These are phyloP conservation scores for Trichoderma brevicompactum DNA, from an alignment of 2,329 filamentous ascomycete genomes.

Conservation along the genomic window DNA sequence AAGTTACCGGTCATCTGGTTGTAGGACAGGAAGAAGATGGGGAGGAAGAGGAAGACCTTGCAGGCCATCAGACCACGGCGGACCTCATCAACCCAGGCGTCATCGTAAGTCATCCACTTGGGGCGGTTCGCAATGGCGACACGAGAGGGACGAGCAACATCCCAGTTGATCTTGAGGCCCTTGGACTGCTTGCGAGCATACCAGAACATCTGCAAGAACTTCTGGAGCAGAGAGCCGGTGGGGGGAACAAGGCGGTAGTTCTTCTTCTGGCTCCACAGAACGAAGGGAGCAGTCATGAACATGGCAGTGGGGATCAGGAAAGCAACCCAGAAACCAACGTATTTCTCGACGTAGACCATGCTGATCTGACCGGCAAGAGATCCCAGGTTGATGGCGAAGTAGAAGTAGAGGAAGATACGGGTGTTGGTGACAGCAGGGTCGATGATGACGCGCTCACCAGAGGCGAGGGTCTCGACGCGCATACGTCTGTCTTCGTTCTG, in stretches of 20 bases:
- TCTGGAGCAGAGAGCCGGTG: conserved; percentile 72
- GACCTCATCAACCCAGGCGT: conserved; percentile 81
- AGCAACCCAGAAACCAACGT: conserved; percentile 75
- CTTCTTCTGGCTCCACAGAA: conserved; percentile 64
- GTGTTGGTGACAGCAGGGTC: conserved; percentile 71
- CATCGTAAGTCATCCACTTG: conserved; percentile 79
- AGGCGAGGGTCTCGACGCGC: conserved; percentile 55
- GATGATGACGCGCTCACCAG: conserved; percentile 70
- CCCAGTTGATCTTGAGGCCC: conserved; percentile 70
- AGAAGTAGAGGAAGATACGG: conserved; percentile 69
- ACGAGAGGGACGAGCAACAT: conserved; percentile 68
- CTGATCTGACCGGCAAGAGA: conserved; percentile 58
- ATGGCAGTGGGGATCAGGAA: conserved; percentile 69
- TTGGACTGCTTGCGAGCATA: conserved; percentile 67
- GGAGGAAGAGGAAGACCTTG: conserved; percentile 72
- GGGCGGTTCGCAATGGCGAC: conserved; percentile 62
- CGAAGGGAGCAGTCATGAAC: conserved; percentile 64
- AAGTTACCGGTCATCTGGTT: conserved; percentile 65
- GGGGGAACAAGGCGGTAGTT: conserved; percentile 67
- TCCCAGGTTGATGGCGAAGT: conserved; percentile 64
- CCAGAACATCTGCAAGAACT: conserved; percentile 64
- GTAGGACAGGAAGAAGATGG: conserved; percentile 64
- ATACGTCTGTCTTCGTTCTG: conserved; percentile 66
- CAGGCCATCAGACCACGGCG: conserved; percentile 70
- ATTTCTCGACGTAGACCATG: conserved; percentile 77